phyloP scores from a whole-genome alignment of 1,139 yeast genomes.

The Nakaseomyces glabratus region DNA sequence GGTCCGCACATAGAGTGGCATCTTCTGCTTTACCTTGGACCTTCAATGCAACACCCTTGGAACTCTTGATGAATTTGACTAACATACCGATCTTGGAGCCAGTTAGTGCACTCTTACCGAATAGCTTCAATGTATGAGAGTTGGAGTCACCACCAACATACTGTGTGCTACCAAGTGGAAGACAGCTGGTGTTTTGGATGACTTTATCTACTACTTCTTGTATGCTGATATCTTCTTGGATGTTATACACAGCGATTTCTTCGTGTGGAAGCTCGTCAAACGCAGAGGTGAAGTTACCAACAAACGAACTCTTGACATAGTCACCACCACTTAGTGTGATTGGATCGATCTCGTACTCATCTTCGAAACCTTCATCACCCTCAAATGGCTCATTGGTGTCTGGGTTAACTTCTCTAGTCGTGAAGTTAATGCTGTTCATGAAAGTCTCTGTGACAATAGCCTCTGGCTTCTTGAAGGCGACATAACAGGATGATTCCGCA shows the following conservation, averaged over 20 bases:
- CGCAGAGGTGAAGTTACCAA: constrained; percentile 63
- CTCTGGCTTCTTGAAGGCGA: constrained; percentile 57
- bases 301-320: constrained; percentile 67
- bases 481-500: constrained; percentile 66
- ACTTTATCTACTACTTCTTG: constrained; percentile 45
- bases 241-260: constrained; percentile 50
- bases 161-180: constrained; percentile 76
- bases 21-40: constrained; percentile 61
- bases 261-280: constrained; percentile 69
- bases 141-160: constrained; percentile 52
- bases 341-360: constrained; percentile 85
- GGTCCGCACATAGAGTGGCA: constrained; percentile 39
- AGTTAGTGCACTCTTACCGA: constrained; percentile 63
- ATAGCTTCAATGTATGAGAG: constrained; percentile 65
- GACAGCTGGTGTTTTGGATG: constrained; percentile 42
- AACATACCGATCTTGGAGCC: constrained; percentile 63
- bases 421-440: constrained; percentile 62
- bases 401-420: constrained; percentile 73
- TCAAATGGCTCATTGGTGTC: constrained; percentile 59
- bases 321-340: constrained; percentile 73
- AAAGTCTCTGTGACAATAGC: constrained; percentile 44
- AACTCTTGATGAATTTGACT: constrained; percentile 63
- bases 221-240: constrained; percentile 37
- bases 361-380: constrained; percentile 82
- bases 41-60: constrained; percentile 74